phyloP scores from a whole-genome alignment of 257 asterid genomes.

The Solanum appendiculatum region DNA sequence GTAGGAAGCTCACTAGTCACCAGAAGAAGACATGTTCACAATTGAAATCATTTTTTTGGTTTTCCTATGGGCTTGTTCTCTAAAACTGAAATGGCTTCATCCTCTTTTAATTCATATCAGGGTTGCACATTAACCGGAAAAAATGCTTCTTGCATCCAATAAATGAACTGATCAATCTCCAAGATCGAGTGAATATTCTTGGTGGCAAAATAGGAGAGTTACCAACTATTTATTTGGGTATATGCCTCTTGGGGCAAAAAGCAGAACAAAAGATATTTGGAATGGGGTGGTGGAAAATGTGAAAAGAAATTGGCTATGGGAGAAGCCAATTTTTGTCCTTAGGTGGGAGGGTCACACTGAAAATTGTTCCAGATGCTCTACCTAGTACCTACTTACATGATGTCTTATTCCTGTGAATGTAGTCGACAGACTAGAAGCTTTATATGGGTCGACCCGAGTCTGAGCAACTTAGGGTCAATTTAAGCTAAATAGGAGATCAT shows the following conservation, averaged over 20 bases:
- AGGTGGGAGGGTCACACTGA: background rate
- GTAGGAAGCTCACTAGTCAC: background rate
- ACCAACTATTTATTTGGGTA: background rate
- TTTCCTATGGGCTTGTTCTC: background rate
- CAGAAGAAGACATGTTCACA: background rate
- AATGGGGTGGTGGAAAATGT: background rate
- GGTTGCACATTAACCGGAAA: background rate
- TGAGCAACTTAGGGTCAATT: background rate
- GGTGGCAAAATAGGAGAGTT: background rate
- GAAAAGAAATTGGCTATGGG: background rate
- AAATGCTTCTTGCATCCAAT: background rate
- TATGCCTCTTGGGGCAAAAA: background rate
- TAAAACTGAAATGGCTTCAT: background rate
- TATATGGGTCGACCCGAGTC: background rate
- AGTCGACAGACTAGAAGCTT: background rate
- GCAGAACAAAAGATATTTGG: background rate
- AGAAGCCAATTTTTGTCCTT: background rate
- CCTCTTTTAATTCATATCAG: background rate
- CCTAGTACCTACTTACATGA: background rate
- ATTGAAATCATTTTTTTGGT: background rate
- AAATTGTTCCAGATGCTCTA: background rate
- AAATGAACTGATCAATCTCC: background rate
- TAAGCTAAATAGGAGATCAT: background rate
- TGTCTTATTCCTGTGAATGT: background rate
- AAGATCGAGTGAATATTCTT: background rate